Base-by-base conservation (phyloP, 805 yeast genomes). In the Cyberlindnera meyerae region DNA sequence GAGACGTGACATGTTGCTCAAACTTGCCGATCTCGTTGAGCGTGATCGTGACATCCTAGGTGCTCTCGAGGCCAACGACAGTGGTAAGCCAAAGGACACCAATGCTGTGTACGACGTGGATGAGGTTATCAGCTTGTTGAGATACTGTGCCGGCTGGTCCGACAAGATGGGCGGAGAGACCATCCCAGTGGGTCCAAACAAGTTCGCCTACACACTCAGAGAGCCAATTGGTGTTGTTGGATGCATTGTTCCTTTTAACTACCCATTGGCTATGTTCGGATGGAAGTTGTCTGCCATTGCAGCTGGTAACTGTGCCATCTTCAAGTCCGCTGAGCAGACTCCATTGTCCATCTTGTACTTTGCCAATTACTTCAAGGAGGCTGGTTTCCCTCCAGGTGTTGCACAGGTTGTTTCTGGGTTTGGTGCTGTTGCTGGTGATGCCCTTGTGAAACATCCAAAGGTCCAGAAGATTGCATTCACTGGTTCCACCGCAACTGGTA, bases 111-210 rank as follows among this genome's bases (percentile, higher is more conserved):
- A 61, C 40, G 94, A 84, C 52, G 70, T 84, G 28, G 68, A 66
- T 14, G 79, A 74, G 40, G 63, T 76, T 27, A 70, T 75, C 26
- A 73, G 65, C 43, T 73, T 73, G 25, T 66, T 79, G 61, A 72
- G 73, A 48, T 80, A 79, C 55, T 73, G 75, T 52, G 87, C 86
- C 29, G 90, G 93, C 17, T 76, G 79, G 72, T 82, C 87, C 34
- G 85, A 82, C 59, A 76, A 79, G 61, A 66, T 77, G 37, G 65
- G 64, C 39, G 94, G 94, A 13, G 66, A 72, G 41, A 70, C 82
- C 12, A 69, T 80, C 43, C 80, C 80, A 50, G 73, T 78, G 8
- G 77, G 72, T 27, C 63, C 65, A 28, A 65, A 71, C 28, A 78
- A 77, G 56, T 66, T 75, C 38, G 68, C 71, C 15, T 72, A 69